These are phyloP conservation scores for Debaryomyces robertsiae DNA, from an alignment of 1,139 yeast genomes.

Conservation along the genomic window DNA sequence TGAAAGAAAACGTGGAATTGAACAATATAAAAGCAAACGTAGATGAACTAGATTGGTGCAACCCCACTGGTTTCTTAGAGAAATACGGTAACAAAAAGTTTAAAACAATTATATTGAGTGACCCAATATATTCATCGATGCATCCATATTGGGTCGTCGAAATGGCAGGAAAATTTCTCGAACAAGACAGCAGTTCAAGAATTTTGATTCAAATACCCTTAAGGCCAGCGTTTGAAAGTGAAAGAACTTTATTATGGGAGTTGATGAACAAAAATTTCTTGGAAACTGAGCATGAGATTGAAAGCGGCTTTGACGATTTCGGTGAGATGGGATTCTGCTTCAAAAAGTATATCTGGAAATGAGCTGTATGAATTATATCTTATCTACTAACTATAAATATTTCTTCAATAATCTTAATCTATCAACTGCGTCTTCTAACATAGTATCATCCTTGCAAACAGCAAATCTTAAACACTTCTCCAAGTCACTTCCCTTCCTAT, in stretches of 20 bases:
- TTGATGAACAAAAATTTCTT: conserved; percentile 39
- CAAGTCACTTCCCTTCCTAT: conserved; percentile 70
- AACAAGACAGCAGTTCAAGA: conserved; percentile 35
- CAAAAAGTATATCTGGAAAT: conserved; percentile 35
- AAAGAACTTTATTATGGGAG: conserved; percentile 61
- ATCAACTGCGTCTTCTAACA: conserved; percentile 78
- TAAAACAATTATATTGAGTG: conserved; percentile 71
- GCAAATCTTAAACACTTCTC: conserved; percentile 91
- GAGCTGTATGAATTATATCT: conserved; percentile 8
- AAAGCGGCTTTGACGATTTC: conserved; percentile 82
- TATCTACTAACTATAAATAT: conserved; percentile 40
- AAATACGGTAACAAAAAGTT: conserved; percentile 31
- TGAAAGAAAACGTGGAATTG: conserved; percentile 55
- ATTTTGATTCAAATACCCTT: conserved; percentile 77
- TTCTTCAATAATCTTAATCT: conserved; percentile 71
- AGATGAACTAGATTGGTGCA: conserved; percentile 75
- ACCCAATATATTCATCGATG: conserved; percentile 80
- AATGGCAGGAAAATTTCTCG: conserved; percentile 52
- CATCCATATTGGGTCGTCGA: conserved; percentile 76
- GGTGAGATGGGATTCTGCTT: conserved; percentile 69
- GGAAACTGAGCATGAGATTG: conserved; percentile 33
- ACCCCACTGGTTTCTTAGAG: conserved; percentile 46
- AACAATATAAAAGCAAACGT: conserved; percentile 48
- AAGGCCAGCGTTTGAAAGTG: conserved; percentile 64
- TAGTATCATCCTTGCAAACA: conserved; percentile 86